Conservation (phyloP, 805 yeast species). For the Ogataea saltuana region DNA sequence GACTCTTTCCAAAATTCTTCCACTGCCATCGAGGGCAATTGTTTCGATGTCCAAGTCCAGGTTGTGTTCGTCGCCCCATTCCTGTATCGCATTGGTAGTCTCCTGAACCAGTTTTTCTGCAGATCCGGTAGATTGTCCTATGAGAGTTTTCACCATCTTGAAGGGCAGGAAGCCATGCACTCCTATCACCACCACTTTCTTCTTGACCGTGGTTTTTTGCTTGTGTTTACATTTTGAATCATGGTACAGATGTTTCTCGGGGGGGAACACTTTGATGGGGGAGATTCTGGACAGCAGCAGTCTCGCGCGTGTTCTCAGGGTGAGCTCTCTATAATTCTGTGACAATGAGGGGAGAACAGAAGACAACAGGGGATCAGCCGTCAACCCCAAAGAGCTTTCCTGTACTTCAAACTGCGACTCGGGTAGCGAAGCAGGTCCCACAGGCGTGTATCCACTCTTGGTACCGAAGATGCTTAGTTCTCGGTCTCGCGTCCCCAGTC, state of each 20-base stretch:
- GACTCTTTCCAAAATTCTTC: conserved; percentile 81
- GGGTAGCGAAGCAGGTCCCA: conserved; percentile 28
- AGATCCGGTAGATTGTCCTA: conserved; percentile 94
- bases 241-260: conserved; percentile 36
- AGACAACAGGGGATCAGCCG: conserved; percentile 9
- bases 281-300: conserved; percentile 25
- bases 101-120: conserved; percentile 78
- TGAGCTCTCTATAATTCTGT: conserved; percentile 30
- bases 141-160: conserved; percentile 72
- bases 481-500: conserved; percentile 17
- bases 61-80: conserved; percentile 55
- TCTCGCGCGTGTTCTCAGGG: conserved; percentile 29
- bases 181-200: conserved; percentile 79
- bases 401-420: conserved; percentile 31
- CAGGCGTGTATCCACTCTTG: conserved; percentile 30
- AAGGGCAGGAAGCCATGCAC: conserved; percentile 96
- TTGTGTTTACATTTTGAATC: conserved; percentile 10
- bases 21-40: conserved; percentile 90
- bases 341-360: conserved; percentile 31
- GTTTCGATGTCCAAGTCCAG: conserved; percentile 61
- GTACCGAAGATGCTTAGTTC: conserved; percentile 35
- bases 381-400: conserved; percentile 21
- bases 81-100: conserved; percentile 68
- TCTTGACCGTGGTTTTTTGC: conserved; percentile 17
- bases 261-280: conserved; percentile 21